Evolutionary conservation across 129 eudicot species (phyloP).

Genomic region (Silybum marianum): DNA sequence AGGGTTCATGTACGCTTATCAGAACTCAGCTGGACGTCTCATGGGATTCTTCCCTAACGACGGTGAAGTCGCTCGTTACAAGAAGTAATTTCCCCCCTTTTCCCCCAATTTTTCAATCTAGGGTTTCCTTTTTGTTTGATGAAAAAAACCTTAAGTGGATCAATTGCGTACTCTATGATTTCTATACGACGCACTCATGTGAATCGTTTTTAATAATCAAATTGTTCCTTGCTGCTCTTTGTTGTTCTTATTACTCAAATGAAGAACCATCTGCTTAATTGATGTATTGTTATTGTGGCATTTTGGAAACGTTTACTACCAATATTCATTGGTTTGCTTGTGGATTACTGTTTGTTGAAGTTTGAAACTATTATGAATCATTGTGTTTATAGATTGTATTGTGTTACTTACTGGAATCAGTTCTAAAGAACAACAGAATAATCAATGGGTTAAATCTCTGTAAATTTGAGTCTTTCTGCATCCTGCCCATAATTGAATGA

Average conservation of each 20-base stretch:
- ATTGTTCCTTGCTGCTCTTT: conserved; percentile 23
- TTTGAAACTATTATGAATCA: neutral
- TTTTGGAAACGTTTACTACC: neutral
- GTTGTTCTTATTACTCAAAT: conserved; percentile 2
- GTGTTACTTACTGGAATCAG: neutral
- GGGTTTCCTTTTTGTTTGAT: conserved; percentile 34
- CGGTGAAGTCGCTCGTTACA: conserved; percentile 86
- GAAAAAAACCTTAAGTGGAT: conserved; percentile 17
- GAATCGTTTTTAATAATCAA: conserved; percentile 33
- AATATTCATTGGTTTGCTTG: neutral
- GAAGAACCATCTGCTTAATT: neutral
- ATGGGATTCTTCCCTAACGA: conserved; percentile 98
- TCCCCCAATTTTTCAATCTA: conserved; percentile 26
- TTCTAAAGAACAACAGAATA: neutral
- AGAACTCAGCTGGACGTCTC: conserved; percentile 90
- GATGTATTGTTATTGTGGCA: neutral
- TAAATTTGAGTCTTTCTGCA: neutral
- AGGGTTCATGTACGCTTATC: conserved; percentile 97
- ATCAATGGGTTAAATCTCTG: neutral
- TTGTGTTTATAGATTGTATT: neutral
- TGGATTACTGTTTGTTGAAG: neutral
- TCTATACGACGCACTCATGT: conserved; percentile 7
- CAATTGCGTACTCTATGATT: conserved; percentile 17
- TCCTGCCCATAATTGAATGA: neutral
- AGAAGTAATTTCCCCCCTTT: conserved; percentile 41